phyloP scores from a whole-genome alignment of 1,284 basidiomycete species.

The Melampsora americana region DNA sequence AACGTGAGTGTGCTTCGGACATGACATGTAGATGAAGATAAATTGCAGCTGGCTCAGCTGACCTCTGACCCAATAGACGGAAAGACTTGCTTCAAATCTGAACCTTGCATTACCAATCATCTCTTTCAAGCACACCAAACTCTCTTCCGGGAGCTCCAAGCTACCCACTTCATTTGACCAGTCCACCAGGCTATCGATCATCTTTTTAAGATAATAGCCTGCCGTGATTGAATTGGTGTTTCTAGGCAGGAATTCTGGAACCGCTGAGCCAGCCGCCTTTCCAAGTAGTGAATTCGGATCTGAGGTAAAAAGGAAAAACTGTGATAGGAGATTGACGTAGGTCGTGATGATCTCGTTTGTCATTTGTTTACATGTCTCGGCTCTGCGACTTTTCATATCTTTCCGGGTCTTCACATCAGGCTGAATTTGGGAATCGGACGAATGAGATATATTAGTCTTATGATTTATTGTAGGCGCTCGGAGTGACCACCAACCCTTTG shows the following conservation, averaged over 20 bases:
- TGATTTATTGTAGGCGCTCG: slow-evolving; percentile 8
- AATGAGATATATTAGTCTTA: slow-evolving; percentile 6
- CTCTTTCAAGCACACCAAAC: slow-evolving; percentile 65
- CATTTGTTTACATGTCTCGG: slow-evolving; percentile 62
- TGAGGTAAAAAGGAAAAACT: slow-evolving; percentile 79
- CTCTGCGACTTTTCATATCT: slow-evolving; percentile 49
- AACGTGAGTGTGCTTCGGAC: neutral
- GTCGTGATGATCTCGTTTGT: slow-evolving; percentile 82
- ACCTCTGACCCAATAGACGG: slow-evolving; percentile 79
- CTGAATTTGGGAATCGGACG: slow-evolving; percentile 21
- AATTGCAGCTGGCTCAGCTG: slow-evolving; percentile 46
- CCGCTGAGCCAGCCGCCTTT: slow-evolving; percentile 54
- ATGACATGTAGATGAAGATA: neutral
- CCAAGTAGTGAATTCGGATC: slow-evolving; percentile 63
- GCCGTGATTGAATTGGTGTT: slow-evolving; percentile 79
- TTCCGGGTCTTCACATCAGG: neutral
- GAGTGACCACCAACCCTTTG: slow-evolving; percentile 63
- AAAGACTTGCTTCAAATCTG: slow-evolving; percentile 80
- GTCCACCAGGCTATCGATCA: slow-evolving; percentile 79
- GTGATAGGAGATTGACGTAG: slow-evolving; percentile 78
- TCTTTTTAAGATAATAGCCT: slow-evolving; percentile 72
- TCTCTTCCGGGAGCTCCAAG: slow-evolving; percentile 77
- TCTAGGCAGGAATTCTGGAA: slow-evolving; percentile 68
- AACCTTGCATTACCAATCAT: slow-evolving; percentile 79
- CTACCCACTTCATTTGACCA: slow-evolving; percentile 74